Evolutionary conservation across 805 yeast species (phyloP), one percentile per base, ranked within the genome.

Genomic region (Dipodascus albidus): DNA sequence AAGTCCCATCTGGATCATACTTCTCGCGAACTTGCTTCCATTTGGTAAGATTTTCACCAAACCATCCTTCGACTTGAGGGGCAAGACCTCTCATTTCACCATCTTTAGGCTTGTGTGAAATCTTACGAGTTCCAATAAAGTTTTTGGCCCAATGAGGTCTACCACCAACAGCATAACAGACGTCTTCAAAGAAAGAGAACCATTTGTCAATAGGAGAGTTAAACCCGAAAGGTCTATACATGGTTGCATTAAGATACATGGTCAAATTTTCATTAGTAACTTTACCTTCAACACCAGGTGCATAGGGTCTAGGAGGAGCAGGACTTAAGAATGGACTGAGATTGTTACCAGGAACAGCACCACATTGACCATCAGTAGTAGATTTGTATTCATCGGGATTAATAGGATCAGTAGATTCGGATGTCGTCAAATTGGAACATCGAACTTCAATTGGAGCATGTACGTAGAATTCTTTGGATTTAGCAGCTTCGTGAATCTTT

Each of bases 131-230:
- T 1, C 96, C 95, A 54, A 86, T 73, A 67, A 88, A 91, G 68
- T 89, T 90, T 74, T 91, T 91, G 17, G 99, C 99, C 99, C 99
- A 91, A 68, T 91, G 99, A 1, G 99, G 99, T 66, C 82, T 86
- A 48, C 99, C 99, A 38, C 85, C 89, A 24, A 85, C 89, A 23
- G 79, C 81, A 51, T 75, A 76, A 75, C 90, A 73, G 1, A 87
- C 78, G 52, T 79, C 78, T 69, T 91, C 99, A 67, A 91, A 91
- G n/a, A 75, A 73, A 50, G 77, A 77, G 69, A 78, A 91, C 96
- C 97, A 91, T 59, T 80, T 76, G 48, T 58, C 60, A 35, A 88
- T 81, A 48, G 85, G 83, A 9, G 89, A 83, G 62, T 82, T 77
- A 54, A 79, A 77, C 35, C 78, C 76, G 69, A 91, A 91, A n/a